Evolutionary conservation across 202 grass and related monocot species (phyloP), one percentile per base, ranked within the genome.

Genomic region (Tripidium arundinaceum): DNA sequence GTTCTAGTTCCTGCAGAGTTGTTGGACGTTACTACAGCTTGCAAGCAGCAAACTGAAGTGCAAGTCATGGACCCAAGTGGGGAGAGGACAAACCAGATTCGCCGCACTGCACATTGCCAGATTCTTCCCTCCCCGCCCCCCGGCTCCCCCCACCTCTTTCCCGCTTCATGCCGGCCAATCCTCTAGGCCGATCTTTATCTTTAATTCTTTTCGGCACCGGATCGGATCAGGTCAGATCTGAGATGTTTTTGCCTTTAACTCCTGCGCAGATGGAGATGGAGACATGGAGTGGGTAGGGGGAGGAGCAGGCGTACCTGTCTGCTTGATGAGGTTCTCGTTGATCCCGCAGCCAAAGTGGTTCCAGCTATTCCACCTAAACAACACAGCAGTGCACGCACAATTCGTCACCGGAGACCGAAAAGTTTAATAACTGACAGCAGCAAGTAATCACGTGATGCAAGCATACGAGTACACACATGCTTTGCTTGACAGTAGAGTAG

Each of bases 291-390:
- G 37, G 10, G n/a, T 6, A n/a, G 47, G 42, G 60, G 50, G 0
- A 81, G 63, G 8, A 68, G 66, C 0, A 6, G 54, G 89, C 31
- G 72, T 85, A 93, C 93, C 93, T 70, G 93, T 97, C 63, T 91
- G 70, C 52, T 68, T 85, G 79, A 97, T 89, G 66, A 87, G 59
- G 57, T 79, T 10, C 84, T 97, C 93, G 74, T 88, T 91, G 81
- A 97, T 87, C 14, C 38, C 64, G 75, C 90, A 97, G 72, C 8
- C 49, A 43, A 97, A 97, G 78, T 97, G 93, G 84, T 97, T 97
- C 93, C 93, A 97, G 83, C 93, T 97, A 60, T 97, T 97, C 93
- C 93, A 97, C 90, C 93, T 97, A 83, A 74, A 27, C 3, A 2
- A 26, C 52, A 25, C 6, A 36, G 7, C 19, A n/a, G n/a, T n/a